Base-by-base conservation (phyloP, 805 yeast species). In the Saccharomyces paradoxus region DNA sequence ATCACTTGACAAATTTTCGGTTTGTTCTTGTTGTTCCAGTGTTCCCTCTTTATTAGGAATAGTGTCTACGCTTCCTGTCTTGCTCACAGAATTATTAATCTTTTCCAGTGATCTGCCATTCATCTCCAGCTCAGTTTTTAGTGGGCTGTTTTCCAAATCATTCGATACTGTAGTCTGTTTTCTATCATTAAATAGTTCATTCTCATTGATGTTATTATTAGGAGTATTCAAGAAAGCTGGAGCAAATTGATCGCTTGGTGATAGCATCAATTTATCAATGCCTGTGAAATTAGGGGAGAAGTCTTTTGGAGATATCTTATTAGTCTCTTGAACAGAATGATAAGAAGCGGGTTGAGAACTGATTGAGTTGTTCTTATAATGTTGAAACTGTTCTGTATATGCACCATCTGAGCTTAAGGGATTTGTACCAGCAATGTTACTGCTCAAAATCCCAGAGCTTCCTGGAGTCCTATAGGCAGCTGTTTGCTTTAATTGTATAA, bases 391-490 rank as follows among this genome's bases (percentile, higher is more conserved):
- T 47, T 69, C 73, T 1, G 69, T 65, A 51, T 64, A 68, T 4
- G 55, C 56, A 9, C 71, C 70, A 10, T 70, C 71, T 6, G 70
- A 60, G 52, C 71, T 67, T 52, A 68, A 46, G 4, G 68, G 63
- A 37, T 67, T 67, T 4, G 65, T 64, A 1, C 67, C 67, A 1
- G 58, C 54, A 26, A 58, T 56, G 2, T 62, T 59, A 21, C 55
- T 49, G 12, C 44, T 37, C 8, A 53, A 58, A 5, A 56, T 57
- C 7, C 62, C 62, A 1, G 64, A 56, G 37, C 66, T 62, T 21
- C 65, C 68, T 8, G 76, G 75, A 1, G 75, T 70, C 52, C 74
- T 69, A 27, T 68, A 66, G 2, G 73, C 70, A 4, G 77, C 71
- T 4, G 75, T 69, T 26, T 74, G 71, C 54, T 67, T 71, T 48